Conservation (phyloP, 2,329 filamentous ascomycete species). For the Alternaria consortialis region DNA sequence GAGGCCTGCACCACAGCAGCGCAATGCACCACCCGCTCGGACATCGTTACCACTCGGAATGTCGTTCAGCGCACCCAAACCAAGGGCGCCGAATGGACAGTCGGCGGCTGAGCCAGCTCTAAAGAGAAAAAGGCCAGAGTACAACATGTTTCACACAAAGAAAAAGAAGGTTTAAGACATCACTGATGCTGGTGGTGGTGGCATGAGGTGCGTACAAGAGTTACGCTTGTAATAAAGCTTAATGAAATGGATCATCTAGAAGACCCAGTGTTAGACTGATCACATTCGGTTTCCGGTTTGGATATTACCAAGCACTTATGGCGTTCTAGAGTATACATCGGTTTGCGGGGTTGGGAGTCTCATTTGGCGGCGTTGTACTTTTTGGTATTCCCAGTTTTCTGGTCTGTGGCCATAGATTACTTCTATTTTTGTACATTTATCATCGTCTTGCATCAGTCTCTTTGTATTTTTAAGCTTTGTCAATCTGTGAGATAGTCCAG, state of each 20-base stretch:
- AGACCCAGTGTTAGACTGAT: background rate
- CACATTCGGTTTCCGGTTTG: background rate
- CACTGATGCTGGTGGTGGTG: background rate
- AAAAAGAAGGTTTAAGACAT: slow-evolving; percentile 18
- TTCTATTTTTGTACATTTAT: background rate
- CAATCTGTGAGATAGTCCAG: background rate
- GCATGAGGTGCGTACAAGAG: background rate
- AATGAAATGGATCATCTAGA: background rate
- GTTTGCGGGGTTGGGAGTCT: background rate
- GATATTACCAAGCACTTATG: background rate
- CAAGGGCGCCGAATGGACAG: slow-evolving; percentile 22
- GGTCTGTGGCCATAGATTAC: background rate
- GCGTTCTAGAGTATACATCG: background rate
- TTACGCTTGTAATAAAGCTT: background rate
- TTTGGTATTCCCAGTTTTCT: background rate
- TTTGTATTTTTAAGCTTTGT: background rate
- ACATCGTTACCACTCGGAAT: slow-evolving; percentile 41
- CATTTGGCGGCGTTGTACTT: background rate
- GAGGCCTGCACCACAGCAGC: slow-evolving; percentile 27
- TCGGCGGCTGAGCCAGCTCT: slow-evolving; percentile 17
- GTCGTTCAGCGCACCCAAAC: slow-evolving; percentile 42
- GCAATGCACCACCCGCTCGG: slow-evolving; percentile 24
- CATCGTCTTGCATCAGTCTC: background rate
- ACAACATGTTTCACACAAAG: slow-evolving; percentile 34
- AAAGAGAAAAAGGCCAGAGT: slow-evolving; percentile 30